Base-by-base conservation (phyloP, 257 asterid species). In the Phtheirospermum japonicum region DNA sequence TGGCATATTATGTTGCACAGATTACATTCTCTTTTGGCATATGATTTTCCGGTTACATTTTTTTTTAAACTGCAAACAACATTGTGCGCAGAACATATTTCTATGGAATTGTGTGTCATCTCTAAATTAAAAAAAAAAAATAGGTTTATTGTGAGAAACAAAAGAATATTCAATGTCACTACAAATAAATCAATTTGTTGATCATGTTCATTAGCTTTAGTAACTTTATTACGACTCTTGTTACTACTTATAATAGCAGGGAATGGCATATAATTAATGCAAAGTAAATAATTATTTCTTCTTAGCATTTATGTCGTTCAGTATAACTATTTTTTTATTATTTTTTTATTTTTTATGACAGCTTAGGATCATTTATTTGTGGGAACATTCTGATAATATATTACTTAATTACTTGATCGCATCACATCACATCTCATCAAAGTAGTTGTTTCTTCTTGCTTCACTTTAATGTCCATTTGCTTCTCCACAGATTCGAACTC, bases 401-500 rank as follows among this genome's bases (percentile, higher is more conserved):
- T 26, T 62, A 43, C 42, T 40, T 59, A 28, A 46, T 50, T 43
- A 51, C 19, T 30, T 43, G 60, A 63, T 57, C 48, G 28, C 75
- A 42, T 57, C 31, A 23, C 0, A 64, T 59, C 46, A 23, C 0
- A 64, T 59, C 46, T 39, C 57, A 42, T 66, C 49, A 48, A 61
- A 36, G 19, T 26, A 37, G 14, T 65, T 17, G 26, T 53, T 26
- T 57, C 49, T 52, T 64, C 57, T 57, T n/a, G 57, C 40, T 33
- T 64, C 23, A 53, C 30, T 63, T 67, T 65, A 63, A 61, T 53
- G 39, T 66, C 10, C 23, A 36, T 23, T 67, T 67, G 71, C 69
- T 49, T 71, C 65, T 52, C 68, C 49, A 49, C 85, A 93, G 99
- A 89, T 93, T 61, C 88, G 97, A 70, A 93, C 99, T 66, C 94